Evolutionary conservation across 164 flowering plant species (phyloP), one percentile per base, ranked within the genome.

Genomic region (Macadamia integrifolia): DNA sequence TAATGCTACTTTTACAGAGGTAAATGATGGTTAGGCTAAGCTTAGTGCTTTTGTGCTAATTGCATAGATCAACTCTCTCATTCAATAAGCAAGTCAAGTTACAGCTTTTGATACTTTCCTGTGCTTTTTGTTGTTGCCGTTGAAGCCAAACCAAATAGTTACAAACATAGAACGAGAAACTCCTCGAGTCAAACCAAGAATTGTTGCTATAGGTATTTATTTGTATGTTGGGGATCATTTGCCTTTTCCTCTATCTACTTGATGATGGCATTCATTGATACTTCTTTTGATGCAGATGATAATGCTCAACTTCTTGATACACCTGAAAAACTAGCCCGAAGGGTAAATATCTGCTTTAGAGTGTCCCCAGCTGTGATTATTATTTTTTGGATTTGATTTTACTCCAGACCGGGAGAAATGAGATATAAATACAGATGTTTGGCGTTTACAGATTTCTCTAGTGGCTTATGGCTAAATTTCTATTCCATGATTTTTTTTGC

Each of bases 261-360:
- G 57, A 31, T 53, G 17, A 14, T 40, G 48, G 17, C 29, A 35
- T n/a, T 60, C 17, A 18, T 15, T 50, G 55, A 18, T 14, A 12
- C 64, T 30, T 60, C 23, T 23, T 75, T 3, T 42, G 52, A 18
- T 80, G 78, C 88, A 88, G 99, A 77, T 72, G 86, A 72, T 67
- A 82, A 77, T 53, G 61, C 85, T 49, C 76, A 73, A 46, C 71
- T 77, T 58, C 44, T 72, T 69, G 97, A 86, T 63, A 62, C 86
- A 64, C 93, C 97, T 62, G 92, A 83, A 68, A 84, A 76, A 65
- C 67, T 71, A 59, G 74, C 69, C 30, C 82, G 99, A 67, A 85
- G 99, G 96, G 99, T 94, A 86, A 80, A 53, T 70, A 43, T 57
- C 48, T 60, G 65, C 18, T 32, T 43, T 10, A 14, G 15, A 17